Conservation (phyloP, 2,329 filamentous ascomycete genomes). For the Talaromyces sp. region DNA sequence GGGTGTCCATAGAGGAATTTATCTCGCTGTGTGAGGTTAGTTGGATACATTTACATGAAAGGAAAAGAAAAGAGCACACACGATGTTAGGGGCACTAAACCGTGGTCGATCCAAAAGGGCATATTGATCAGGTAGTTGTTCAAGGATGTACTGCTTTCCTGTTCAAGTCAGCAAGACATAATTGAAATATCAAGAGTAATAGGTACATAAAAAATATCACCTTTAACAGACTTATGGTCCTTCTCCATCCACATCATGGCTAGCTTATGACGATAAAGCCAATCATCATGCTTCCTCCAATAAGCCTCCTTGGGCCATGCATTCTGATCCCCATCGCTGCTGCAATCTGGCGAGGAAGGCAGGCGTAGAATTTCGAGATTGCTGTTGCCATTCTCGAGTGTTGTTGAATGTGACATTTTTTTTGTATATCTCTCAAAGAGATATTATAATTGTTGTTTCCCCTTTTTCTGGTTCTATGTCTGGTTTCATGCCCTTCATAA, state of each 20-base stretch:
- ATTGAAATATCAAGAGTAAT: neutral
- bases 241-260: constrained; percentile 46
- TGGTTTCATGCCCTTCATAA: neutral
- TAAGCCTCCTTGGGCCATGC: constrained; percentile 34
- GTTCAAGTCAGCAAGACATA: neutral
- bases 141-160: constrained; percentile 48
- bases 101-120: constrained; percentile 47
- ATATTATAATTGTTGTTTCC: neutral
- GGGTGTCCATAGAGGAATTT: constrained; percentile 57
- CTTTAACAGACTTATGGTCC: constrained; percentile 33
- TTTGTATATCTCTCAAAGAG: neutral
- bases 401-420: constrained; percentile 1
- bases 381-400: neutral
- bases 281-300: constrained; percentile 37
- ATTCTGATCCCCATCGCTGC: constrained; percentile 36
- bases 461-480: neutral
- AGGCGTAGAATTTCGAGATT: constrained; percentile 25
- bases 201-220: constrained; percentile 22
- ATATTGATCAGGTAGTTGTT: constrained; percentile 52
- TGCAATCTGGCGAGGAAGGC: constrained; percentile 27
- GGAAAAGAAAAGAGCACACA: constrained; percentile 21
- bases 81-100: constrained; percentile 29
- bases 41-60: neutral
- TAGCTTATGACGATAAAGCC: constrained; percentile 45
- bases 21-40: constrained; percentile 38